Conservation (phyloP, 805 yeast genomes). For the Candida yuanshanica region DNA sequence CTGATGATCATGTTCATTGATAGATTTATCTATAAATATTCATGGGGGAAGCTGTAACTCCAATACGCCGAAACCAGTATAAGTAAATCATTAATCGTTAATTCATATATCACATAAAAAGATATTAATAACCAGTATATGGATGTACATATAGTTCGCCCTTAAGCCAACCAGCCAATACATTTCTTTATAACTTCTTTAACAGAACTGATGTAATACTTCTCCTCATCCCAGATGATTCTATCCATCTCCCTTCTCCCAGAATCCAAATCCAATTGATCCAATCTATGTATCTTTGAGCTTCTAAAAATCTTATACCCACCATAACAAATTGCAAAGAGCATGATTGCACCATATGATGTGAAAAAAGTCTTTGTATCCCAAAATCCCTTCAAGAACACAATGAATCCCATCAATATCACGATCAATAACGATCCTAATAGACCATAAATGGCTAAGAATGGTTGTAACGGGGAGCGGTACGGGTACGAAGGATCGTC, state of each 20-base stretch:
- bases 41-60: too few species aligned
- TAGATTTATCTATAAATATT: too few species aligned
- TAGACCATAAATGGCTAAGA: slow-evolving; percentile 56
- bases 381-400: slow-evolving; percentile 55
- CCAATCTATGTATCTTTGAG: slow-evolving; percentile 61
- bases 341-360: slow-evolving; percentile 54
- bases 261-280: slow-evolving; percentile 73
- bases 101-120: background rate
- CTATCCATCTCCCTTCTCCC: slow-evolving; percentile 83
- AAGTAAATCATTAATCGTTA: too few species aligned
- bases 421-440: slow-evolving; percentile 47
- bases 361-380: slow-evolving; percentile 56
- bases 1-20: too few species aligned
- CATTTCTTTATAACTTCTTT: slow-evolving; percentile 24
- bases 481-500: slow-evolving; percentile 63
- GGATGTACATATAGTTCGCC: background rate
- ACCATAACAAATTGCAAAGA: slow-evolving; percentile 44
- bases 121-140: background rate
- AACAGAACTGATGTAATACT: slow-evolving; percentile 28
- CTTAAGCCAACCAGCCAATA: slow-evolving; percentile 29
- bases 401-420: slow-evolving; percentile 55
- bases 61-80: too few species aligned
- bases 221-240: slow-evolving; percentile 75
- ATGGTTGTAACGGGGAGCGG: slow-evolving; percentile 67
- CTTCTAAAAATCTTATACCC: slow-evolving; percentile 56